phyloP scores from a whole-genome alignment of 2,329 filamentous ascomycete species.

The Davidsoniella australis region DNA sequence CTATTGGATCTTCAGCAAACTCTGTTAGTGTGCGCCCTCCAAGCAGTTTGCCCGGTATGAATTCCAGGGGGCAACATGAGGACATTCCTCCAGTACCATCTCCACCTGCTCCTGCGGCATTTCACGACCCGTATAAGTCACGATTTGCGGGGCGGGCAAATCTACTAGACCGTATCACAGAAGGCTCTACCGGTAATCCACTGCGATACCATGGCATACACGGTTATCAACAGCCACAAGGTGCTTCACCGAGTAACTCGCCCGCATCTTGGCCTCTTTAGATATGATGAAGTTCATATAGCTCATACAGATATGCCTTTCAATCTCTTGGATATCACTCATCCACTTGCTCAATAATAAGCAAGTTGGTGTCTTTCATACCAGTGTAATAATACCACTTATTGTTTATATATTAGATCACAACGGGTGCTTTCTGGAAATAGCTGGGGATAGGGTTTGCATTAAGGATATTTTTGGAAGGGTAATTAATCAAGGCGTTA shows the following conservation, averaged over 20 bases:
- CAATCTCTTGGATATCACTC: not conserved
- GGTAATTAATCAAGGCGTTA: too few species aligned
- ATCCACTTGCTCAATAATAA: not conserved
- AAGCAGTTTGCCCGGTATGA: not conserved
- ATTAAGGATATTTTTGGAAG: too few species aligned
- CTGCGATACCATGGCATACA: not conserved
- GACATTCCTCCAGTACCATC: not conserved
- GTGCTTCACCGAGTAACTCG: not conserved
- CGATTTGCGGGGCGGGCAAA: slow-evolving; percentile 9
- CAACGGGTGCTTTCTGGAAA: not conserved
- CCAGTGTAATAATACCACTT: not conserved
- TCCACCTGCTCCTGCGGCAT: not conserved
- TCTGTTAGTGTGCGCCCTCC: slow-evolving; percentile 5
- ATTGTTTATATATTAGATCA: not conserved
- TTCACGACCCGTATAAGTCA: slow-evolving; percentile 5
- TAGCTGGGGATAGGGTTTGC: not conserved
- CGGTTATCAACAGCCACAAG: not conserved
- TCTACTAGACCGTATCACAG: slow-evolving; percentile 2
- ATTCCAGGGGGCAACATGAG: not conserved
- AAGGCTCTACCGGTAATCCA: slow-evolving; percentile 1
- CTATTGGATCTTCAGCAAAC: not conserved
- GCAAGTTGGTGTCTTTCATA: not conserved
- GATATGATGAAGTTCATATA: not conserved
- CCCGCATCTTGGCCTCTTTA: not conserved
- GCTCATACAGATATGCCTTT: not conserved